Base-by-base conservation (phyloP, 306 rosid species). In the Malus sieversii region DNA sequence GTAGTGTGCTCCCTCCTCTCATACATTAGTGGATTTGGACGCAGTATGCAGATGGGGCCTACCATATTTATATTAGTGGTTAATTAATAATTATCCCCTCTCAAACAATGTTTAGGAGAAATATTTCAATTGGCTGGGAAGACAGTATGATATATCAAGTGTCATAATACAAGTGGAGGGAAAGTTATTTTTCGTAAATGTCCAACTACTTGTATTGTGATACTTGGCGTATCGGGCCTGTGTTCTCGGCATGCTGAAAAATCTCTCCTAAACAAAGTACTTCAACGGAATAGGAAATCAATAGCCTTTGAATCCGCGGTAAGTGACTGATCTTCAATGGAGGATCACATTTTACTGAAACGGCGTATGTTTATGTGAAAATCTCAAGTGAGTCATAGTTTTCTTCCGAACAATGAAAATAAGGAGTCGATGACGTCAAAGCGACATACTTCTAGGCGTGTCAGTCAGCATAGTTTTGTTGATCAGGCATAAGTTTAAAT, bases 121-220 rank as follows among this genome's bases (percentile, higher is more conserved):
- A 0, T 15, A 14, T 48, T 48, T 48, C 8, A 4, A 1, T 14
- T 6, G 12, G 16, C 2, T 1, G 5, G 8, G 16, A 48, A 14
- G 0, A 48, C 0, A 18, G 2, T 0, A 1, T 2, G 19, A 0
- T 46, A 46, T 7, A 46, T 0, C 2, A 46, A 46, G 7, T 46
- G 5, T 46, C 2, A 14, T 14, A 14, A 35, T 6, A 35, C 6
- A 35, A 35, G 8, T 6, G 2, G 8, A 6, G 8, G 40, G 40
- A 35, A 35, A 35, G 2, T 35, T 35, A 33, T 35, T 35, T 35
- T 35, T 6, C 2, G 40, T 35, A 35, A 35, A 8, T 35, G 7
- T 38, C 2, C 42, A 38, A 38, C 42, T 2, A 38, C 42, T 38
- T 38, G 42, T 38, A 38, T 38, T 38, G 42, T 38, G 7, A 38